Evolutionary conservation across 2,329 filamentous ascomycete genomes (phyloP), one percentile per base, ranked within the genome.

Genomic region (Exophiala phaeomuriformis): DNA sequence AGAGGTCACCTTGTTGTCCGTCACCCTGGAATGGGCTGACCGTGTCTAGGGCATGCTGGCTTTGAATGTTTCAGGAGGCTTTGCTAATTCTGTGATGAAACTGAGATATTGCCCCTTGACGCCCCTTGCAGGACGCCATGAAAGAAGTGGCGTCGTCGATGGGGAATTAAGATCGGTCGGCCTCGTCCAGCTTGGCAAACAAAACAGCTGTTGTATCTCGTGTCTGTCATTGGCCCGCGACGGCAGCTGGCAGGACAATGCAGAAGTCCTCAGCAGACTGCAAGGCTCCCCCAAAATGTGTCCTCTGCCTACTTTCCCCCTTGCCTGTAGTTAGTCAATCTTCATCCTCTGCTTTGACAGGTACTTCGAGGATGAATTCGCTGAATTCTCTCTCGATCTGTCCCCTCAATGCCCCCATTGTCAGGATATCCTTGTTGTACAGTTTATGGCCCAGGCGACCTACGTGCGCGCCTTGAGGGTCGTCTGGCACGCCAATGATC

Each of bases 381-480:
- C 36, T 29, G 8, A 41, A 52, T 6, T 71, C 63, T 1, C 71
- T 59, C 36, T 75, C 67, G 2, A 77, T 48, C 1, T 59, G 51
- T 1, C 72, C 75, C n/a, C 69, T 66, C 19, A 77, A 61, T 40
- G 76, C 71, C 49, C 71, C 71, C 39, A 69, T 64, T 0, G 69
- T 65, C 8, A 78, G 58, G 2, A 77, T 61, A 35, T 75, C 71
- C 57, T 70, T 74, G n/a, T 64, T 65, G 47, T 70, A 76, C 43
- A 71, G 68, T 4, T 48, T 61, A n/a, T 64, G 55, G 0, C 67
- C 68, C 0, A 66, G 59, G 8, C 69, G 61, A 4, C 65, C 57
- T 27, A 76, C 53, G 3, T 57, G 61, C 1, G 62, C 55, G 3
- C 63, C 66, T 32, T 75, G 69, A 3, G 56, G 46, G 52, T 76